phyloP scores from a whole-genome alignment of 2,329 filamentous ascomycete genomes.

The Metarhizium anisopliae region DNA sequence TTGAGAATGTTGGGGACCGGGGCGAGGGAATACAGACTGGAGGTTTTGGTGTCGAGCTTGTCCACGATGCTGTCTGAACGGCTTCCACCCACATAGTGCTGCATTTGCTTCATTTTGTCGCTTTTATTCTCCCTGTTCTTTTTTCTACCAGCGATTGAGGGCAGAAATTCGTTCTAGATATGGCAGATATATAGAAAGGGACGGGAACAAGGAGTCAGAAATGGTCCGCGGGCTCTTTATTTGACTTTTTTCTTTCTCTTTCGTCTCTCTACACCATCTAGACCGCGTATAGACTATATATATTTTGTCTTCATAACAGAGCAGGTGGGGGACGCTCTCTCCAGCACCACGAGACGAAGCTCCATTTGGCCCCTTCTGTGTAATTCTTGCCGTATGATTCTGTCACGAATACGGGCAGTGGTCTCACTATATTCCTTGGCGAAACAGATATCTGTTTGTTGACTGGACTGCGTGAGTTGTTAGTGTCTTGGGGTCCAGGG shows the following conservation, averaged over 20 bases:
- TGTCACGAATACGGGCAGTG: not conserved
- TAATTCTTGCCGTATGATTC: not conserved
- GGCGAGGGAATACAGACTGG: slow-evolving; percentile 3
- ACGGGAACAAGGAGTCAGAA: not conserved
- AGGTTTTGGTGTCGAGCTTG: not conserved
- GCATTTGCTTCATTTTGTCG: slow-evolving; percentile 2
- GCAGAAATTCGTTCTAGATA: not conserved
- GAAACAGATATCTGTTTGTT: not conserved
- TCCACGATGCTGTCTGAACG: not conserved
- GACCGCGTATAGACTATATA: not conserved
- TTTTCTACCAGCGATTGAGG: not conserved
- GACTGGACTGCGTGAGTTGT: not conserved
- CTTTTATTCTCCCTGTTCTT: not conserved
- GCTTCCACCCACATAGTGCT: not conserved
- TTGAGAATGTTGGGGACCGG: slow-evolving; percentile 3
- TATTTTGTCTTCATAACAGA: not conserved
- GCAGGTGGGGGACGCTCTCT: not conserved
- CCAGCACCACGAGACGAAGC: not conserved
- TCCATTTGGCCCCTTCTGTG: not conserved
- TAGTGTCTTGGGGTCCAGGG: not conserved
- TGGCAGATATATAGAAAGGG: not conserved
- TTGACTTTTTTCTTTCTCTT: not conserved
- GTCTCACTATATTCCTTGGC: not conserved
- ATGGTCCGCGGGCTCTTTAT: not conserved
- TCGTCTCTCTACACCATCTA: not conserved